A percentile compares a stretch with the other conserved stretches of the same genome.
Evolutionary conservation across 192 early-diverging fungal species (phyloP).

Genomic region (Chytriomyces sp.): DNA sequence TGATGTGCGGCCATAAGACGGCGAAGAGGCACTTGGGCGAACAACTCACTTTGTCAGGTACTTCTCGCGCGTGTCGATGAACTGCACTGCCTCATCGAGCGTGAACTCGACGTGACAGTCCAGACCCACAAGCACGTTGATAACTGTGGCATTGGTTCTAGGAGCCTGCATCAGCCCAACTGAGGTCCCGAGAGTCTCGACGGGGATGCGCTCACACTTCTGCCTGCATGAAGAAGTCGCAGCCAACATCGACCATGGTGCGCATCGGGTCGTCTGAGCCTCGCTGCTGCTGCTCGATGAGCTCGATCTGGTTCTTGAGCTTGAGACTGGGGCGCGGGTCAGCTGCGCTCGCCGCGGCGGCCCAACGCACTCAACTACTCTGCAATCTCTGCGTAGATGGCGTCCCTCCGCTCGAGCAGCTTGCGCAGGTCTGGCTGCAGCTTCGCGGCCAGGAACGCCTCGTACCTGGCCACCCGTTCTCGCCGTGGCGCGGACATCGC

Average conservation of each 20-base stretch:
- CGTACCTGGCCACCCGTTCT: conserved; percentile 57
- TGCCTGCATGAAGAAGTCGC: conserved; percentile 88
- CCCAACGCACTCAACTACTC: conserved; percentile 64
- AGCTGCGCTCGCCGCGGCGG: neutral
- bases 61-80: conserved; percentile 72
- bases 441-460: conserved; percentile 71
- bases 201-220: conserved; percentile 59
- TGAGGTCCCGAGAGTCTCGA: neutral
- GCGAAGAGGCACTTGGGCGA: neutral
- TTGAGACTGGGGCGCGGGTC: conserved; percentile 57
- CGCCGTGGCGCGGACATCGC: no score
- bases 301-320: conserved; percentile 74
- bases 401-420: conserved; percentile 68
- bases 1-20: neutral
- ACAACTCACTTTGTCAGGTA: conserved; percentile 62
- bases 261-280: conserved; percentile 58
- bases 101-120: conserved; percentile 82
- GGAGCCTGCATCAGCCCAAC: neutral
- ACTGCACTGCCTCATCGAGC: conserved; percentile 69
- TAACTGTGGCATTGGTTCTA: neutral
- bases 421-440: conserved; percentile 73
- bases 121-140: conserved; percentile 77
- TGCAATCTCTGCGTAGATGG: conserved; percentile 73
- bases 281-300: conserved; percentile 63
- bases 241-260: conserved; percentile 85